Percentiles rank a stretch among this genome's conserved stretches.
phyloP scores from a whole-genome alignment of 1,284 basidiomycete species.

The Trametes versicolor region DNA sequence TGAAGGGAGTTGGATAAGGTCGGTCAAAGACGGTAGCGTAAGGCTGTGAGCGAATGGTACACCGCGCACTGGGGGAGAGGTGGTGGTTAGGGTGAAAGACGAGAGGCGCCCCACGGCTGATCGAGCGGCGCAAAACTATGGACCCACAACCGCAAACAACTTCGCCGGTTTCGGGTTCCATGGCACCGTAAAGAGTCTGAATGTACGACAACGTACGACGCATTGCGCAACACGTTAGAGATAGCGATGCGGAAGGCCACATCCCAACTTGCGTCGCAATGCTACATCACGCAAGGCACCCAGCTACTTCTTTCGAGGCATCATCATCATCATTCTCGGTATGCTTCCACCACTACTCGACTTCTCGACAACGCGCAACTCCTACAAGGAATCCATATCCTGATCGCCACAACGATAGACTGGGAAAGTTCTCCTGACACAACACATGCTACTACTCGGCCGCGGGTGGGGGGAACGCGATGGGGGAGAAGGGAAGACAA shows the following conservation, averaged over 20 bases:
- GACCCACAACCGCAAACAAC: slow-evolving; percentile 30
- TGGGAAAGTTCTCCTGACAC: slow-evolving; percentile 2
- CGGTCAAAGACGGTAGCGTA: background rate
- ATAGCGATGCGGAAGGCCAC: too few relatives aligned
- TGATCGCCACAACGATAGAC: slow-evolving; percentile 1
- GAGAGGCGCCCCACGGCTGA: slow-evolving; percentile 3
- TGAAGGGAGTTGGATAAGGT: background rate
- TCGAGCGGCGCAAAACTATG: background rate
- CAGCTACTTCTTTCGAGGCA: background rate
- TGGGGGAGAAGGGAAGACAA: background rate
- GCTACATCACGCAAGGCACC: background rate
- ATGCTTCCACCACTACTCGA: slow-evolving; percentile 6
- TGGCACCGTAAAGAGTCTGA: too few relatives aligned
- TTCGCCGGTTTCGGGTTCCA: background rate
- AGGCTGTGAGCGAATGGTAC: background rate
- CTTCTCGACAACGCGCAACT: background rate
- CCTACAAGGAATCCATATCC: slow-evolving; percentile 18
- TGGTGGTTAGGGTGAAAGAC: background rate
- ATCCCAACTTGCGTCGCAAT: background rate
- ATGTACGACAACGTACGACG: too few relatives aligned
- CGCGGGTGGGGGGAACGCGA: background rate
- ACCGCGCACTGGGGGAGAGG: background rate
- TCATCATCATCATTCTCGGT: slow-evolving; percentile 10
- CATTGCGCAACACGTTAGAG: too few relatives aligned
- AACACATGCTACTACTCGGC: background rate